Percentiles rank a stretch among this genome's conserved stretches.
These are phyloP conservation scores for Nakazawaea holstii DNA, from an alignment of 805 yeast genomes.

Conservation along the genomic window DNA sequence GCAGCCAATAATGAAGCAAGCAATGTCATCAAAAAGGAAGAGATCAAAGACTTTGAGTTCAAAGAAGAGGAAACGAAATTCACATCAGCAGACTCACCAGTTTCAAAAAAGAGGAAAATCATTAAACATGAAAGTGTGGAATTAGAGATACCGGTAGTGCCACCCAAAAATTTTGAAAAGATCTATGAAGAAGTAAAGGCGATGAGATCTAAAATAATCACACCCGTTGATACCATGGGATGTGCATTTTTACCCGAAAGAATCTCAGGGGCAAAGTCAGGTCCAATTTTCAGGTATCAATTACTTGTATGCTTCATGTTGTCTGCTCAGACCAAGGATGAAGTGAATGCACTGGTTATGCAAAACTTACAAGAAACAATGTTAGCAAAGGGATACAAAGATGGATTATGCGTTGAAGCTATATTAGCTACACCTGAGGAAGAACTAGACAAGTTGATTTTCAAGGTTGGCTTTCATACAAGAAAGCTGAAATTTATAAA, in stretches of 20 bases:
- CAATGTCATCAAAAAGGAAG: background rate
- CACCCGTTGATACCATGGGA: slow-evolving; percentile 90
- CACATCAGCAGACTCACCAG: background rate
- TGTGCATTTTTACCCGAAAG: slow-evolving; percentile 58
- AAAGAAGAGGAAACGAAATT: background rate
- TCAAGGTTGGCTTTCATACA: slow-evolving; percentile 81
- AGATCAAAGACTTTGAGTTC: background rate
- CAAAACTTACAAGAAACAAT: slow-evolving; percentile 46
- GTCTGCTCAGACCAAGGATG: slow-evolving; percentile 90
- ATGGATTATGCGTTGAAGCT: slow-evolving; percentile 57
- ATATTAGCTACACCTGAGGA: slow-evolving; percentile 43
- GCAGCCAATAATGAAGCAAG: background rate
- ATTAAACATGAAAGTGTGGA: slow-evolving; percentile 3
- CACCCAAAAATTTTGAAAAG: slow-evolving; percentile 44
- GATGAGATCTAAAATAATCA: slow-evolving; percentile 60
- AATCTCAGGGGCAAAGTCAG: slow-evolving; percentile 29
- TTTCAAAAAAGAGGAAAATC: slow-evolving; percentile 2
- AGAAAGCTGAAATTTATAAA: slow-evolving; percentile 72
- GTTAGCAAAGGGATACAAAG: slow-evolving; percentile 27
- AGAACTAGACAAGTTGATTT: slow-evolving; percentile 61
- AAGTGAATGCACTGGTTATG: slow-evolving; percentile 74
- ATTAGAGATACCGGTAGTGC: background rate
- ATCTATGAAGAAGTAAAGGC: slow-evolving; percentile 55
- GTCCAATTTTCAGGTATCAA: slow-evolving; percentile 57
- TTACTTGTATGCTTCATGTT: slow-evolving; percentile 76